Base-by-base conservation (phyloP, 2,329 filamentous ascomycete genomes). In the Nigrospora osmanthi region DNA sequence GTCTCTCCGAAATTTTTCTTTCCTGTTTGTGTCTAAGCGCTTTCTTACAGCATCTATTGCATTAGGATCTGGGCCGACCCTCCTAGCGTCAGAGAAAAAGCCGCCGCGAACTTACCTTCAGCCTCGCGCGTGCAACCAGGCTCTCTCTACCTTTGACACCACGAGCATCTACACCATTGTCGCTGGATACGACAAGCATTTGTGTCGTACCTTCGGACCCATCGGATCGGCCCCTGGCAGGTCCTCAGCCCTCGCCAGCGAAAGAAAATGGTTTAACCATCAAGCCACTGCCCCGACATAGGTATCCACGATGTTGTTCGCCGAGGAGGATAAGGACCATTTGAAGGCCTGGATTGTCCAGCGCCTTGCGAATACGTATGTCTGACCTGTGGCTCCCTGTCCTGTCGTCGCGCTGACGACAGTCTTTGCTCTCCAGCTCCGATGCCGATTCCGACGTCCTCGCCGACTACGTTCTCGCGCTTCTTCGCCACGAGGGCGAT, bases 381-480 rank as follows among this genome's bases (percentile, higher is more conserved):
- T 68, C 47, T 36, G 38, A 35, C 31, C 37, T 36, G 39, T 35
- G 15, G 38, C 36, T 46, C 31, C 43, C 35, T 43, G 4, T 32
- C 16, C 23, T 12, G 13, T 33, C 43, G 35, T 50, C 11, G 49
- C 38, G 36, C 44, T 49, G 19, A 47, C 31, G 10, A 9, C 16
- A 34, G 13, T 33, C 37, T 39, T 16, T 45, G 17, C 38, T n/a
- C 31, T 40, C 28, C 50, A 88, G 85, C 43, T 87, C 85, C 28
- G 86, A 90, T 57, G 86, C 85, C 42, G 87, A 93, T 60, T 78
- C 83, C 31, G 87, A 89, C 57, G 85, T 91, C 6, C 80, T 93
- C 3, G 87, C 86, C 39, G 87, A 93, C 55, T 93, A 90, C 60
- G 83, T 91, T n/a, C 73, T 90, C 49, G 87, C 85, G 7, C 75